phyloP scores from a whole-genome alignment of 2,329 filamentous ascomycete species.

The Apiospora phragmitis region DNA sequence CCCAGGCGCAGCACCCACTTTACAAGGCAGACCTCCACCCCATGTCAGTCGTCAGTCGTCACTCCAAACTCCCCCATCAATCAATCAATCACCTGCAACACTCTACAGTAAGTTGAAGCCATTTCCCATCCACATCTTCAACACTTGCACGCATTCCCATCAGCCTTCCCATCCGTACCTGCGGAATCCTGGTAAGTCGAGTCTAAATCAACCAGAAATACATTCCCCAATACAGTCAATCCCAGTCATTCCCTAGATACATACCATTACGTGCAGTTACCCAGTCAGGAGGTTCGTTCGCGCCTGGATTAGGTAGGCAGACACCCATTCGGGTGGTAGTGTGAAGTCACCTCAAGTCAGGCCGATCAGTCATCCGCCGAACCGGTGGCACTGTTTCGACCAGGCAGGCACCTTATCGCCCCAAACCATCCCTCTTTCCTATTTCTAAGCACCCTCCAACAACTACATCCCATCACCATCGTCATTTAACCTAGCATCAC shows the following conservation, averaged over 20 bases:
- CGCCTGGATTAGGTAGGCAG: background rate
- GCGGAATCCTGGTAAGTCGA: background rate
- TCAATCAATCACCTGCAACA: conserved; percentile 6
- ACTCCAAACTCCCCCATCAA: background rate
- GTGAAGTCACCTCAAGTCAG: background rate
- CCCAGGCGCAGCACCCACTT: background rate
- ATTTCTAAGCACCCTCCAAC: background rate
- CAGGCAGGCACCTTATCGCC: background rate
- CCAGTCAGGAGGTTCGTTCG: background rate
- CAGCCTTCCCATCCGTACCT: background rate
- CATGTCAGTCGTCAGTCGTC: background rate
- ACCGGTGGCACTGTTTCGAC: background rate
- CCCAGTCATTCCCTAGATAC: background rate
- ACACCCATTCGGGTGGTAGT: background rate
- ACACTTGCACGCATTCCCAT: background rate
- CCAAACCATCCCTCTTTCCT: conserved; percentile 9
- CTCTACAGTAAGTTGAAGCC: background rate
- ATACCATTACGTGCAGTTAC: background rate
- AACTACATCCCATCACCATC: background rate
- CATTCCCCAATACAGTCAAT: background rate
- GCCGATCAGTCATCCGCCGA: conserved; percentile 10
- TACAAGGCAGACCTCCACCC: conserved; percentile 1
- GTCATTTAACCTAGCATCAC: background rate
- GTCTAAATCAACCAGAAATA: background rate
- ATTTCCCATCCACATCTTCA: background rate